Evolutionary conservation across 192 early-diverging fungal genomes (phyloP).

Genomic region (Radiomyces spectabilis): DNA sequence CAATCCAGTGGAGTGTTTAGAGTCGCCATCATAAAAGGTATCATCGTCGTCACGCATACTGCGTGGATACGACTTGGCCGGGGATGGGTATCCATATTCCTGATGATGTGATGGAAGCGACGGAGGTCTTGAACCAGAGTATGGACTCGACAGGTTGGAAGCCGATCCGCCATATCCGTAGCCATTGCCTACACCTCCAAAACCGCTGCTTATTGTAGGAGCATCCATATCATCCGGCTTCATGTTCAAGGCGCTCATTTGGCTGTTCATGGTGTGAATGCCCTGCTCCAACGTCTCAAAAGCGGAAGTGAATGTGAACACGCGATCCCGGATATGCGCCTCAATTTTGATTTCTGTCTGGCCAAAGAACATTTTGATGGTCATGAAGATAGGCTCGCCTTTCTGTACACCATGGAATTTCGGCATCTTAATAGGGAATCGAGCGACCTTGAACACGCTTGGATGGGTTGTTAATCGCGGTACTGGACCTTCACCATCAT

Average conservation of each 20-base stretch:
- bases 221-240: neutral
- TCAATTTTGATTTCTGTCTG: slow-evolving; percentile 46
- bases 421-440: slow-evolving; percentile 35
- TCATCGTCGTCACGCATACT: slow-evolving; percentile 8
- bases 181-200: neutral
- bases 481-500: slow-evolving; percentile 17
- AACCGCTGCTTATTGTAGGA: neutral
- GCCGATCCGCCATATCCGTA: neutral
- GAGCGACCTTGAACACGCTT: slow-evolving; percentile 24
- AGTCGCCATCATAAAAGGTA: slow-evolving; percentile 19
- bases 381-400: slow-evolving; percentile 42
- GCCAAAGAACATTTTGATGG: slow-evolving; percentile 43
- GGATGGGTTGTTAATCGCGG: slow-evolving; percentile 30
- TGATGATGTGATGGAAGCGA: slow-evolving; percentile 1
- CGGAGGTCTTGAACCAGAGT: slow-evolving; percentile 2
- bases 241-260: neutral
- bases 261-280: neutral
- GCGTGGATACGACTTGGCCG: slow-evolving; percentile 3
- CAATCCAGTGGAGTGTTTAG: slow-evolving; percentile 10
- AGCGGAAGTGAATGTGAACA: slow-evolving; percentile 33
- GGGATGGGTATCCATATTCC: slow-evolving; percentile 13
- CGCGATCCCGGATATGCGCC: slow-evolving; percentile 29
- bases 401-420: slow-evolving; percentile 29
- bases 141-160: neutral
- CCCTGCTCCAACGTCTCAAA: slow-evolving; percentile 18